Base-by-base conservation (phyloP, 177 flowering plant species). In the Vitis hybrid region DNA sequence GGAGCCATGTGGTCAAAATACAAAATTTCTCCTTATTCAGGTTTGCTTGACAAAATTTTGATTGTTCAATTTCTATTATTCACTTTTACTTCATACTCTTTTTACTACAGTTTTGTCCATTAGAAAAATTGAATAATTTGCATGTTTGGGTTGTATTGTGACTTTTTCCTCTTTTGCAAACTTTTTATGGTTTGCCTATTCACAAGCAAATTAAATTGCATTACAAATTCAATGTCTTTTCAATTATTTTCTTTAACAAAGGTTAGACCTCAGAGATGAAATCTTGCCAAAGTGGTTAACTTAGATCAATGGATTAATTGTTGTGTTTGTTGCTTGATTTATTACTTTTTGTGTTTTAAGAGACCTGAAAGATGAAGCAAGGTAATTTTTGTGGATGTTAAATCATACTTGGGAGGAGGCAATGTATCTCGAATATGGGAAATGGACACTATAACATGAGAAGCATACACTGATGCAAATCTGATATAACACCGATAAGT, bases 1-100 rank as follows among this genome's bases (percentile, higher is more conserved):
- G 64, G 64, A 64, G 35, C 84, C 87, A 10, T 73, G 18, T 2
- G 71, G 70, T 59, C 77, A 68, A 74, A 13, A 60, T 48, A 17
- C 69, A 30, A 80, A 81, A 74, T 79, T 66, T 83, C 87, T 90
- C 15, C 63, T 87, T 58, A 80, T 90, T 77, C 92, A 90, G 91
- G 94, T 90, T 64, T 24, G 2, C 11, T n/a, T 49, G 0, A 41
- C 24, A 0, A 15, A 14, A 14, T 54, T 66, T 20, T 21, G 13
- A 4, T 49, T 1, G 11, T 64, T 49, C 2, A 4, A 41, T 10
- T 63, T 35, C 32, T 17, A 24, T 69, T 41, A 15, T 21, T 69
- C 2, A 27, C 49, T 32, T 32, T 35, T 53, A 32, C n/a, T 14
- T 57, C 59, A 65, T 27, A 14, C 12, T 6, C 10, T 0, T 17